Evolutionary conservation across 352 stramenopile genomes (phyloP).

Genomic region (Globisporangium lucens): DNA sequence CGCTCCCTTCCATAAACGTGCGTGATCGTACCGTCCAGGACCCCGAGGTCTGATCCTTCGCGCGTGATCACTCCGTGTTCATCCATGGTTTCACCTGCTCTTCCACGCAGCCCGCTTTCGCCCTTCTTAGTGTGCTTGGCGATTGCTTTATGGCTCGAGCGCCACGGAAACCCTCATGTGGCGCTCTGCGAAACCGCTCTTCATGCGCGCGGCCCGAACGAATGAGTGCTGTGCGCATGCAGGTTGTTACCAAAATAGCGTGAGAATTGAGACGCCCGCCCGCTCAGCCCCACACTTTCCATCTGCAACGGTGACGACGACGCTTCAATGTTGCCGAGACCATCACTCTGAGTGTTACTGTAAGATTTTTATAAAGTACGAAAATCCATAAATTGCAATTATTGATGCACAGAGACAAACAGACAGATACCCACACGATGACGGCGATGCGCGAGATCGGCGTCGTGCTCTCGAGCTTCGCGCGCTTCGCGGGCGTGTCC

Average conservation of each 20-base stretch:
- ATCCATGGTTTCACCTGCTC: neutral
- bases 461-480: slow-evolving; percentile 59
- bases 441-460: slow-evolving; percentile 36
- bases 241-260: neutral
- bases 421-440: neutral
- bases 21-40: slow-evolving; percentile 5
- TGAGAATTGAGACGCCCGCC: neutral
- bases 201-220: neutral
- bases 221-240: neutral
- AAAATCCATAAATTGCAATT: neutral
- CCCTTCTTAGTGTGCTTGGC: neutral
- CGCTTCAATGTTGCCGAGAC: neutral
- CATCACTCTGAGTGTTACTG: neutral
- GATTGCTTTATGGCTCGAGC: neutral
- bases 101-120: neutral
- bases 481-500: slow-evolving; percentile 66
- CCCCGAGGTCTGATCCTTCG: neutral
- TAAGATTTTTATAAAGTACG: neutral
- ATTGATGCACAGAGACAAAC: neutral
- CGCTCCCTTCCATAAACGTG: neutral
- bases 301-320: neutral
- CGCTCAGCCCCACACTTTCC: neutral
- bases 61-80: neutral
- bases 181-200: slow-evolving; percentile 4
- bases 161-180: neutral